Conservation (phyloP, 164 flowering plant genomes). For the Euptelea pleiosperma region DNA sequence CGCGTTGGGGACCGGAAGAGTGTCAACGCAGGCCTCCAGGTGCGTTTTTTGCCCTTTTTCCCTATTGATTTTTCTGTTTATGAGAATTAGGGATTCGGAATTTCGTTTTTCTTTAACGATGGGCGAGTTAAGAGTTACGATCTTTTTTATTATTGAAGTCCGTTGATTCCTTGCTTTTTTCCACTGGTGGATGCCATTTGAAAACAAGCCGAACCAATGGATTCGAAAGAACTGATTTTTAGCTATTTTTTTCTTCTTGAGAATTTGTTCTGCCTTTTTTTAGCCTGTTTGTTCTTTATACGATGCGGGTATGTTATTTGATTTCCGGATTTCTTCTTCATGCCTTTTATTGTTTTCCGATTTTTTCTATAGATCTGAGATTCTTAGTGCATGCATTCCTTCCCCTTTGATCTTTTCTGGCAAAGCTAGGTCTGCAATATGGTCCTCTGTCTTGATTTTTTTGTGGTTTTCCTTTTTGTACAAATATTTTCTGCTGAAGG, state of each 20-base stretch:
- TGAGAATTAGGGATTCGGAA: conserved; percentile 1
- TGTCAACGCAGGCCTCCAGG: conserved; percentile 63
- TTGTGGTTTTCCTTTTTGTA: conserved; percentile 17
- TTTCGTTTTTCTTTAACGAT: neutral
- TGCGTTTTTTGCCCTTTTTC: conserved; percentile 16
- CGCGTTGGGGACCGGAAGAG: conserved; percentile 44
- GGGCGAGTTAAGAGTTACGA: neutral
- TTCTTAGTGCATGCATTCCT: neutral
- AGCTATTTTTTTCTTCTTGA: neutral
- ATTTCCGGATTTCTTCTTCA: no score
- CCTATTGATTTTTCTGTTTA: neutral
- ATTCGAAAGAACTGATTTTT: neutral
- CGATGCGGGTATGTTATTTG: no score
- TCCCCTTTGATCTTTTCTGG: neutral
- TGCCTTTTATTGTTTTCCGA: neutral
- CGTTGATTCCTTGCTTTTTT: neutral
- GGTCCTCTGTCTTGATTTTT: conserved; percentile 23
- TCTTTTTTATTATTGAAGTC: neutral
- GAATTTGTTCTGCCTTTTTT: neutral
- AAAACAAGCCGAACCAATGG: neutral
- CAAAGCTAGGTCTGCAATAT: neutral
- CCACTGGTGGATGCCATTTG: neutral
- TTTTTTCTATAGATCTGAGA: neutral
- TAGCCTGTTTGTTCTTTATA: no score
- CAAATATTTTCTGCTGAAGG: conserved; percentile 55